phyloP scores from a whole-genome alignment of 768 basidiomycete species.

The Mycena filopes region DNA sequence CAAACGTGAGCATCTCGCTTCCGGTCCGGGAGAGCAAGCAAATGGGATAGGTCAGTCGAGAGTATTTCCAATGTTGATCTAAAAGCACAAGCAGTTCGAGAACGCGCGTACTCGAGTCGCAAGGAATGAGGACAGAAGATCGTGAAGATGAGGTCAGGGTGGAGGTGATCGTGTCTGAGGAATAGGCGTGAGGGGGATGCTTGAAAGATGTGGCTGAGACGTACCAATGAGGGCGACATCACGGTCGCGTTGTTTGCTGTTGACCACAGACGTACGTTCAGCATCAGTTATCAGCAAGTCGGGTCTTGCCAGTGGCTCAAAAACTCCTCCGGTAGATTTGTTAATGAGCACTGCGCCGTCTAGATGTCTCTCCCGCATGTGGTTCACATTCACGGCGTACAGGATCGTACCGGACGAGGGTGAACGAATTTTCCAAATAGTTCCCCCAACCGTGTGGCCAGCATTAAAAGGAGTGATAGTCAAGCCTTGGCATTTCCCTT shows the following conservation, averaged over 20 bases:
- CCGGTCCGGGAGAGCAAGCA: slow-evolving; percentile 94
- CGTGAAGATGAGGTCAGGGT: slow-evolving; percentile 74
- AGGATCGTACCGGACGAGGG: slow-evolving; percentile 95
- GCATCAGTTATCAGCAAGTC: slow-evolving; percentile 96
- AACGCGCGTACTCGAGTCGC: slow-evolving; percentile 93
- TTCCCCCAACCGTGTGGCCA: slow-evolving; percentile 95
- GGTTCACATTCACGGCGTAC: slow-evolving; percentile 95
- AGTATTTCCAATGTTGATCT: slow-evolving; percentile 97
- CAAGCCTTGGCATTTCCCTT: slow-evolving; percentile 91
- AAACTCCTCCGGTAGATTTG: slow-evolving; percentile 77
- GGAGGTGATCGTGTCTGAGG: slow-evolving; percentile 84
- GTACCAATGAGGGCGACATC: slow-evolving; percentile 89
- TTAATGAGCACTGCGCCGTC: slow-evolving; percentile 92
- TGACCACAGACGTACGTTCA: slow-evolving; percentile 82
- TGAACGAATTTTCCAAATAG: slow-evolving; percentile 99
- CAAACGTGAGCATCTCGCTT: slow-evolving; percentile 92
- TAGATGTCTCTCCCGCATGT: slow-evolving; percentile 94
- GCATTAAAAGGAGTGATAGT: slow-evolving; percentile 96
- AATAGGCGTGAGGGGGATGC: slow-evolving; percentile 22
- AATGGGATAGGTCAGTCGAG: slow-evolving; percentile 84
- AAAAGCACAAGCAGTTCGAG: slow-evolving; percentile 95
- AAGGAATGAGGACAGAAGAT: slow-evolving; percentile 89
- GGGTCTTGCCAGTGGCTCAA: slow-evolving; percentile 88
- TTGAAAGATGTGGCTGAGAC: slow-evolving; percentile 5
- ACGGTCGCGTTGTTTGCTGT: slow-evolving; percentile 89